Base-by-base conservation (phyloP, 306 rosid genomes). In the Luffa acutangula region DNA sequence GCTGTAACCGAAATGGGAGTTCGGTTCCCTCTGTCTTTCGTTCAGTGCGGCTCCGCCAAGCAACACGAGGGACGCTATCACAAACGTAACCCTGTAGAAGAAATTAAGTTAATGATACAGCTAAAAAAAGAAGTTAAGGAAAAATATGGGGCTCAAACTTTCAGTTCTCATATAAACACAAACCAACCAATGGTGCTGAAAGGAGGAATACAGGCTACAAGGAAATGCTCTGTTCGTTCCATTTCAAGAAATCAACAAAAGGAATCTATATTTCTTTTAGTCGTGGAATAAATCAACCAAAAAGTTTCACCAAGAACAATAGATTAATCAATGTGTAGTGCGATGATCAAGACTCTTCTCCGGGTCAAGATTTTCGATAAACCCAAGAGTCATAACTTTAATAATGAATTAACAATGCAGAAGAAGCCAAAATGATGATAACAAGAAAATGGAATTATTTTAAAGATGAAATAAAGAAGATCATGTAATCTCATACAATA, bases 31-130 rank as follows among this genome's bases (percentile, higher is more conserved):
- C 9, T 85, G 92, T 69, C 78, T 82, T 65, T 83, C 90, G 33
- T 93, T 90, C 64, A 93, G 86, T 3, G 92, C 92, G 14, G 95
- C 94, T 31, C 94, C 98, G 0, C 91, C 72, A 77, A 91, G 86
- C 80, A 89, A 79, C 88, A 90, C 83, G 72, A 94, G 87, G 82
- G 88, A 88, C 5, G 89, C 94, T 3, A 90, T 69, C 51, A 89
- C 91, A 83, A 85, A 91, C 3, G 92, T 80, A 85, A 91, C 73
- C 97, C 98, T 94, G 91, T 82, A 74, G 64, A n/a, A 39, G 49
- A 6, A 56, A 46, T 45, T 60, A 33, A 34, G 46, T 20, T 31
- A 48, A 6, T 17, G 59, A 3, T 72, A 6, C 3, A 48, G 34
- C 6, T 49, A 33, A 60, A 25, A 46, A 43, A 31, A 48, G 36